Percentiles rank a stretch among this genome's conserved stretches.
These are phyloP conservation scores for Lophiostoma macrostomum DNA, from an alignment of 495 filamentous ascomycete species.

Conservation along the genomic window DNA sequence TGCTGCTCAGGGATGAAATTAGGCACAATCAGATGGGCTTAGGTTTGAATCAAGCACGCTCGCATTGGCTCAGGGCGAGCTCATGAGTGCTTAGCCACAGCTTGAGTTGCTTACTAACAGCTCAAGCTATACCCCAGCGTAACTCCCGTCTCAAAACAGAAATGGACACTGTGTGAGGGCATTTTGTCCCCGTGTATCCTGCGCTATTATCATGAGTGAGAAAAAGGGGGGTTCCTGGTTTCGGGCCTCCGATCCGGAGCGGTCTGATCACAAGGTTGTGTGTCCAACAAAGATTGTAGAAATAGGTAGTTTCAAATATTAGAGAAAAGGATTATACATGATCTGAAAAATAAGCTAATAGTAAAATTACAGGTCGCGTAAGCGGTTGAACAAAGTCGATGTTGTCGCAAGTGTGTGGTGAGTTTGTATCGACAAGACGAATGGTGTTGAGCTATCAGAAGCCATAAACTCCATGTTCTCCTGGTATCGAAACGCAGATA, in stretches of 20 bases:
- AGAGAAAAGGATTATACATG: background rate
- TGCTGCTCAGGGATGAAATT: constrained; percentile 32
- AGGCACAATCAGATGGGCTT: constrained; percentile 28
- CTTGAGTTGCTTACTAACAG: constrained; percentile 34
- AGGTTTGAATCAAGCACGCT: constrained; percentile 34
- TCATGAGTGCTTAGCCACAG: constrained; percentile 35
- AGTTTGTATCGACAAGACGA: constrained; percentile 26
- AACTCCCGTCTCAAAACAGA: constrained; percentile 34
- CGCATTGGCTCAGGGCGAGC: constrained; percentile 31
- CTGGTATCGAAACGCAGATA: constrained; percentile 1
- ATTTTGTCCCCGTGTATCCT: constrained; percentile 32
- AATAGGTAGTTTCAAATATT: constrained; percentile 15
- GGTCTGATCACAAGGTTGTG: constrained; percentile 20
- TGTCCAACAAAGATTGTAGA: constrained; percentile 8
- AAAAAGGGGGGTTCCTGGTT: background rate
- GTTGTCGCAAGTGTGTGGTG: constrained; percentile 17
- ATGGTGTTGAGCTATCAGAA: constrained; percentile 1
- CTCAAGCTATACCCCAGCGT: constrained; percentile 33
- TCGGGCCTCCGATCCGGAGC: constrained; percentile 15
- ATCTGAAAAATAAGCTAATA: constrained; percentile 17
- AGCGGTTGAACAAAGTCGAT: constrained; percentile 23
- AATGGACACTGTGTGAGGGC: constrained; percentile 31
- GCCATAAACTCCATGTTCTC: constrained; percentile 8
- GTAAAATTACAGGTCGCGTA: constrained; percentile 19
- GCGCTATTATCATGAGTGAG: constrained; percentile 10